phyloP scores from a whole-genome alignment of 2,329 filamentous ascomycete species.

The Botrytis paeoniae region DNA sequence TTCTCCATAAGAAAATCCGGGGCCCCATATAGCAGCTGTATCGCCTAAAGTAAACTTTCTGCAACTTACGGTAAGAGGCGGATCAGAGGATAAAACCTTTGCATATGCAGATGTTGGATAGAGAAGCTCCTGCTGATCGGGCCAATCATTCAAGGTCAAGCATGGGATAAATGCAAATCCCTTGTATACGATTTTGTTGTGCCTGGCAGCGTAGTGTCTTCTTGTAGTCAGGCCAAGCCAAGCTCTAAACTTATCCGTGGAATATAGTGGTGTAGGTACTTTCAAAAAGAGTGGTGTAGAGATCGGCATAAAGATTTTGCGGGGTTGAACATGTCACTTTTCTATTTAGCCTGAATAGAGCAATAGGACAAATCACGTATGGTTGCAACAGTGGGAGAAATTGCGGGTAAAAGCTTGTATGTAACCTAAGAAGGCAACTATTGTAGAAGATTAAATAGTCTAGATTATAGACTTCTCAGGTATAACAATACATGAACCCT shows the following conservation, averaged over 20 bases:
- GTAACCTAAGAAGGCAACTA: neutral
- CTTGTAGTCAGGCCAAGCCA: neutral
- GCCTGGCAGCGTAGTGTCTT: slow-evolving; percentile 2
- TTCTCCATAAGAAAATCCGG: neutral
- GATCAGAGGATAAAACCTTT: neutral
- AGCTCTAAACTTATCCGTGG: neutral
- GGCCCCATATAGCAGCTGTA: neutral
- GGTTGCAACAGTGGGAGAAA: neutral
- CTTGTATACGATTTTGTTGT: neutral
- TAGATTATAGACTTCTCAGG: neutral
- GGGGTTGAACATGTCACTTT: slow-evolving; percentile 25
- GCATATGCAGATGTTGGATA: neutral
- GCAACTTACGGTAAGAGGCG: neutral
- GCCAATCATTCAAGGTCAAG: neutral
- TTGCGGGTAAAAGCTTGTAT: neutral
- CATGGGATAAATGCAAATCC: neutral
- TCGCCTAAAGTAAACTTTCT: neutral
- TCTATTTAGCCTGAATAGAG: slow-evolving; percentile 32
- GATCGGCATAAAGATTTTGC: slow-evolving; percentile 32
- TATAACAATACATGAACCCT: neutral
- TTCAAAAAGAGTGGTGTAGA: slow-evolving; percentile 22
- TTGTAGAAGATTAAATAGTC: neutral
- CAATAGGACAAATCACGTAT: neutral
- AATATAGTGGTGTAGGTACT: neutral
- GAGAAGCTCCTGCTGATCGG: neutral